Base-by-base conservation (phyloP, 768 basidiomycete species). In the Mycena alexandri region DNA sequence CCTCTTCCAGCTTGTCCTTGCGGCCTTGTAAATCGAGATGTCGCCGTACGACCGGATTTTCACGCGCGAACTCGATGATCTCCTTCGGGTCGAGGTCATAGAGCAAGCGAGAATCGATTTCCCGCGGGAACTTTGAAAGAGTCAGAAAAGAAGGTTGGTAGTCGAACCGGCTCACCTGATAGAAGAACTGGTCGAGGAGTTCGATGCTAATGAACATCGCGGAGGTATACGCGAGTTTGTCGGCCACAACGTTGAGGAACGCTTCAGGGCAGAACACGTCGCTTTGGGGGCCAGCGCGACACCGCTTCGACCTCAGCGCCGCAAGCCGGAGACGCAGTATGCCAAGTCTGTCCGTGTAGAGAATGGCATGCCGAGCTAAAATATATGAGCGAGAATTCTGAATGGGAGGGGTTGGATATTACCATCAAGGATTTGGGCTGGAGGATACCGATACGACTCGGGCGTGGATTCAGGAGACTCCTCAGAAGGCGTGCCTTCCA, bases 151-250 rank as follows among this genome's bases (percentile, higher is more conserved):
- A 66, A n/a, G 33, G 19, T n/a, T 34, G 2, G 29, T 21, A 10
- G n/a, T 9, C n/a, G 22, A 24, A 38, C 24, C 38, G 19, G n/a
- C 86, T 48, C 71, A 93, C 95, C 85, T 97, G 95, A 75, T 99
- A 98, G 84, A 99, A 99, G 85, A 99, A 99, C 72, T 98, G 96
- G 74, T 98, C 96, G 2, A 99, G 87, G 12, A 99, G 84, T 77
- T 99, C 98, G 65, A 99, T 98, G 81, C 96, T 98, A 85, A 99
- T 98, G 79, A 99, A 99, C 92, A 98, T 95, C 3, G 96, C 90
- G 3, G 95, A 94, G 0, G 97, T 99, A 75, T 95, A 91, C 1
- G 96, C 95, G 46, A 99, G 85, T 79, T 99, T 99, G 77, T 98
- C 94, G 3, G 98, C 95, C 22, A 99, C 96, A 25, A 97, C 95